phyloP scores from a whole-genome alignment of 1,284 basidiomycete species.

The Phlebopus sp. region DNA sequence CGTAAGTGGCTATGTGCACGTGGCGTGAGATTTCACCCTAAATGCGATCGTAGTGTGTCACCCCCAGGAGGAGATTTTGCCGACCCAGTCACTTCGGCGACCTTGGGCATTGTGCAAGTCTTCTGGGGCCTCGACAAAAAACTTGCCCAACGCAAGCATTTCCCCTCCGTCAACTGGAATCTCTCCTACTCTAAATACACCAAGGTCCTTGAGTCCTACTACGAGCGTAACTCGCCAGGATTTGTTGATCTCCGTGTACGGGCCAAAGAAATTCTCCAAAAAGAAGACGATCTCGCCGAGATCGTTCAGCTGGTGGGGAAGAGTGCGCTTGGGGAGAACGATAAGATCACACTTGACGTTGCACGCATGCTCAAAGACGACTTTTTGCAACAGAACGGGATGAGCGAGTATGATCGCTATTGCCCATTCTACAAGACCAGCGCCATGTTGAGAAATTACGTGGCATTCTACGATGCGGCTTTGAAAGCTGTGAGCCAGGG shows the following conservation, averaged over 20 bases:
- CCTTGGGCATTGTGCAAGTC: conserved; percentile 97
- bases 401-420: conserved; percentile 95
- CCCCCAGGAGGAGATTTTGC: conserved; percentile 99
- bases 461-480: conserved; percentile 91
- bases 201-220: conserved; percentile 92
- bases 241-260: conserved; percentile 91
- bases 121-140: conserved; percentile 98
- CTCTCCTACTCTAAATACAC: conserved; percentile 99
- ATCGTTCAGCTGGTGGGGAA: conserved; percentile 99
- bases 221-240: conserved; percentile 87
- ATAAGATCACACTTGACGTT: conserved; percentile 98
- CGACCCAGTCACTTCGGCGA: conserved; percentile 96
- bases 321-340: conserved; percentile 93
- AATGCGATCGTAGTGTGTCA: conserved; percentile 67
- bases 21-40: conserved; percentile 8
- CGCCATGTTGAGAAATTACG: conserved; percentile 94
- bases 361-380: conserved; percentile 98
- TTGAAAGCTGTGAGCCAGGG: conserved; percentile 82
- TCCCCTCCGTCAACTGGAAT: conserved; percentile 99
- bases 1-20: conserved; percentile 57
- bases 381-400: conserved; percentile 98
- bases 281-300: conserved; percentile 97
- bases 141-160: conserved; percentile 96
- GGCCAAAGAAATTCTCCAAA: conserved; percentile 96
- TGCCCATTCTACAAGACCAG: conserved; percentile 99